phyloP scores from a whole-genome alignment of 805 yeast genomes.

The Candida railenensis region DNA sequence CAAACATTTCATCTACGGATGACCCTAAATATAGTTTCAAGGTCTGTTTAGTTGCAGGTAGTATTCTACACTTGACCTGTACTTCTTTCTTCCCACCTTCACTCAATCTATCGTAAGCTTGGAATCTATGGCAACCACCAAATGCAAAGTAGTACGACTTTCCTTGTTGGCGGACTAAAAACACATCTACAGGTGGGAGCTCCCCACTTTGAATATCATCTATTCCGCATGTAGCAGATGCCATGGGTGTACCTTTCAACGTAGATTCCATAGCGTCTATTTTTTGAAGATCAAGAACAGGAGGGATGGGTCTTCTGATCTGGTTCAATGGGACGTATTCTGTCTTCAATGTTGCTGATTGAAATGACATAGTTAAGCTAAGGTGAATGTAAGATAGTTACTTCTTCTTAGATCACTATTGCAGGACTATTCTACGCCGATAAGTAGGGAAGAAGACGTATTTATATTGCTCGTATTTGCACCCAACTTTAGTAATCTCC shows the following conservation, averaged over 20 bases:
- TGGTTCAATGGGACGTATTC: slow-evolving; percentile 63
- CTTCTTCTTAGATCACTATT: no score
- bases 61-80: slow-evolving; percentile 64
- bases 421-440: not conserved
- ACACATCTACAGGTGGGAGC: slow-evolving; percentile 80
- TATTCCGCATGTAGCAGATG: slow-evolving; percentile 57
- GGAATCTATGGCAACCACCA: slow-evolving; percentile 90
- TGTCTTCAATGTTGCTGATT: slow-evolving; percentile 55
- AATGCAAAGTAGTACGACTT: slow-evolving; percentile 70
- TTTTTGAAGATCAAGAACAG: slow-evolving; percentile 72
- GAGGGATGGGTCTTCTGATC: slow-evolving; percentile 81
- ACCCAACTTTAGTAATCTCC: not conserved
- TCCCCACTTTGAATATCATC: slow-evolving; percentile 57
- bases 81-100: slow-evolving; percentile 32
- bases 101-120: slow-evolving; percentile 67
- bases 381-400: not conserved
- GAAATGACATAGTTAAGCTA: slow-evolving; percentile 57
- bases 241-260: slow-evolving; percentile 60
- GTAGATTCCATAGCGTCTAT: slow-evolving; percentile 80
- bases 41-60: slow-evolving; percentile 75
- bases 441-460: not conserved
- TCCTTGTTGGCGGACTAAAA: slow-evolving; percentile 64
- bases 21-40: slow-evolving; percentile 69
- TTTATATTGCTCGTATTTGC: not conserved
- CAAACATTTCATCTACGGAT: slow-evolving; percentile 54